Evolutionary conservation across 768 basidiomycete genomes (phyloP), one percentile per base, ranked within the genome.

Genomic region (Amanita muscaria): DNA sequence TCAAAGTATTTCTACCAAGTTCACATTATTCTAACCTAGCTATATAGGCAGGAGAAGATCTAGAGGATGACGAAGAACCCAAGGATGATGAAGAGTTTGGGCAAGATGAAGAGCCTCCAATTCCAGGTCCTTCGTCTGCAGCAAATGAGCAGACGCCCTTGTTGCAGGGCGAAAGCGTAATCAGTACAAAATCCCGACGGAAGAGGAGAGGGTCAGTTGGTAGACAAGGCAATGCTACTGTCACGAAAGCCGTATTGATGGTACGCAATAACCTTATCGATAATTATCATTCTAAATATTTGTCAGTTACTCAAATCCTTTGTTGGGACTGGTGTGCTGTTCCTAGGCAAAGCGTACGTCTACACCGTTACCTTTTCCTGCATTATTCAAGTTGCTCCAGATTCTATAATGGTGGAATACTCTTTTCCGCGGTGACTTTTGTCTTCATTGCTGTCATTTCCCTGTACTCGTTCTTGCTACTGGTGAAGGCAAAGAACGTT

Each of bases 301-400:
- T 37, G 47, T 9, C 53, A 93, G 89, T 64, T 98, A 44, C 66
- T 96, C 47, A 97, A 97, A 64, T 80, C 86, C 1, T 98, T 98
- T 55, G 80, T 98, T 37, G 94, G 94, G 16, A 97, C 94, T 11
- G 94, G 94, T 12, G 85, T 99, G 8, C 61, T 99, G 27, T 98
- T 99, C 68, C 74, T 99, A 21, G 96, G 91, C 41, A 94, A 89
- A 66, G 96, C 82, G 85, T 91, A 61, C 56, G 86, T 65, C 2
- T 8, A 49, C 31, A 11, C 49, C 21, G 42, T 52, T 18, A 54
- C 22, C 24, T 31, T 30, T 29, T 15, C 34, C 27, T 30, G n/a
- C 16, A 23, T 32, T 16, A 42, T 50, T 39, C 47, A 40, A 2
- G 5, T 8, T 14, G 30, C 24, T 18, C 9, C 24, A 92, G 90